phyloP scores from a whole-genome alignment of 805 yeast genomes.

The Metschnikowia chrysomelidarum region DNA sequence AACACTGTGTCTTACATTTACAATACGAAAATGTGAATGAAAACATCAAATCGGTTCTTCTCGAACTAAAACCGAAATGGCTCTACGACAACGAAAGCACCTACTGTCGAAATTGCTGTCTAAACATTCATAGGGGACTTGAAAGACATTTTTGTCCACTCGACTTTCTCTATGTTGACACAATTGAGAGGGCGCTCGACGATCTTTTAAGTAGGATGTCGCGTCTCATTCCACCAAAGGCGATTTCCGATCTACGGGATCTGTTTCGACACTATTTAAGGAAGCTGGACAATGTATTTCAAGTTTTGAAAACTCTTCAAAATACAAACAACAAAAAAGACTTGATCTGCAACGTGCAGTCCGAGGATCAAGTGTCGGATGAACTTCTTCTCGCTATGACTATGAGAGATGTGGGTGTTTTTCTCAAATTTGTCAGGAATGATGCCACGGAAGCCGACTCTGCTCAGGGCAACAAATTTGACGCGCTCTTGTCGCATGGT shows the following conservation, averaged over 20 bases:
- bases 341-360: slow-evolving; percentile 28
- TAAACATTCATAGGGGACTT: slow-evolving; percentile 11
- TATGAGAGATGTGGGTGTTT: slow-evolving; percentile 54
- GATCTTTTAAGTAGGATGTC: slow-evolving; percentile 14
- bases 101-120: slow-evolving; percentile 20
- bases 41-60: slow-evolving; percentile 5
- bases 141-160: slow-evolving; percentile 19
- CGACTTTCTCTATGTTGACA: slow-evolving; percentile 11
- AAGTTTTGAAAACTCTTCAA: slow-evolving; percentile 34
- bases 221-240: no score
- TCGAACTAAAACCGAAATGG: slow-evolving; percentile 22
- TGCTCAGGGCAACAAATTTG: background rate
- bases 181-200: slow-evolving; percentile 10
- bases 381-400: slow-evolving; percentile 49
- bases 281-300: slow-evolving; percentile 21
- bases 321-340: slow-evolving; percentile 32
- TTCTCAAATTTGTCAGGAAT: slow-evolving; percentile 29
- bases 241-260: background rate
- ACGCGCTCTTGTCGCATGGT: background rate
- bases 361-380: slow-evolving; percentile 37
- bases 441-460: background rate
- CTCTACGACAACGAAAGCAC: slow-evolving; percentile 15
- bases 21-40: slow-evolving; percentile 8
- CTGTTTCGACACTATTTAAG: slow-evolving; percentile 4
- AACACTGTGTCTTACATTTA: slow-evolving; percentile 34